These are phyloP conservation scores for Naegleria gruberi DNA, from an alignment of 208 protist species.

Conservation along the genomic window DNA sequence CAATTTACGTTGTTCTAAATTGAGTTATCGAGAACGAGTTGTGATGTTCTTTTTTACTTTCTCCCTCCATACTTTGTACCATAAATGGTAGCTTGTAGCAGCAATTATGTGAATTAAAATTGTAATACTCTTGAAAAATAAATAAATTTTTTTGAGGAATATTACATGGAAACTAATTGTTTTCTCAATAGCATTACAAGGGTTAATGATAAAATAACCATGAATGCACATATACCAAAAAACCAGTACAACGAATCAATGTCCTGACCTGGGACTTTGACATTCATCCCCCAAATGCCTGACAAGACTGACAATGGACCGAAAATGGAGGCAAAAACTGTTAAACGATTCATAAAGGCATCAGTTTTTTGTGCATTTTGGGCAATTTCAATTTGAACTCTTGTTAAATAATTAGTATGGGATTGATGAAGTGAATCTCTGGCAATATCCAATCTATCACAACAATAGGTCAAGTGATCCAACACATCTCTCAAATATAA, in stretches of 20 bases:
- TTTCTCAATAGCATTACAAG: not conserved
- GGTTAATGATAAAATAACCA: not conserved
- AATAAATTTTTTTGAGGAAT: too few relatives aligned
- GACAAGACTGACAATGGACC: not conserved
- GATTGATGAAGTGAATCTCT: not conserved
- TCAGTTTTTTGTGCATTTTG: not conserved
- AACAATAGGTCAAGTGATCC: not conserved
- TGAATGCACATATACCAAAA: not conserved
- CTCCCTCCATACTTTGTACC: too few relatives aligned
- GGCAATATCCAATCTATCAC: not conserved
- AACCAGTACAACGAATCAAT: not conserved
- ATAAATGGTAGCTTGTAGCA: too few relatives aligned
- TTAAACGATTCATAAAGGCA: not conserved
- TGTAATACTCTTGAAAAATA: too few relatives aligned
- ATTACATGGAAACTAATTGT: not conserved
- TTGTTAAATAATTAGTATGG: not conserved
- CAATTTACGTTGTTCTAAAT: too few relatives aligned
- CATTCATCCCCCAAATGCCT: conserved; percentile 14
- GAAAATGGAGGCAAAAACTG: not conserved
- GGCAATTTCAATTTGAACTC: not conserved
- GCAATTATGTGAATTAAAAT: too few relatives aligned
- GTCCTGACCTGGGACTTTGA: not conserved
- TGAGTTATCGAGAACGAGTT: too few relatives aligned
- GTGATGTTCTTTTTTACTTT: too few relatives aligned
- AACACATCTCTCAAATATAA: conserved; percentile 2